A percentile compares a stretch with the other conserved stretches of the same genome.
Conservation (phyloP, 352 stramenopile species). For the Pythium insidiosum region DNA sequence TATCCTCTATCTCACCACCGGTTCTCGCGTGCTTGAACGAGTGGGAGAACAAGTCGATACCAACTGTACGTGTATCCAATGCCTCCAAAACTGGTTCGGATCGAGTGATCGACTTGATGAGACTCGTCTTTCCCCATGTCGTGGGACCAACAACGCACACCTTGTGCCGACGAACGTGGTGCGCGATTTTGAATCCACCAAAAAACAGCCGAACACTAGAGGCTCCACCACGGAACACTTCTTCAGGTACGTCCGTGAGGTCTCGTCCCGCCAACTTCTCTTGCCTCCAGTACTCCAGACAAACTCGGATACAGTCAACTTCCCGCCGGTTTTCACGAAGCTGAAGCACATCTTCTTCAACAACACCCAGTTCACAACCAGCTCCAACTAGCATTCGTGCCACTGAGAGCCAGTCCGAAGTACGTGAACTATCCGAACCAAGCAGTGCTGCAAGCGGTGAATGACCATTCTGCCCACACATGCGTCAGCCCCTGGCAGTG, state of each 20-base stretch:
- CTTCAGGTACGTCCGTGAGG: background rate
- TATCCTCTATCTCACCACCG: background rate
- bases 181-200: background rate
- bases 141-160: background rate
- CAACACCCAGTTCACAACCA: no score
- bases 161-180: background rate
- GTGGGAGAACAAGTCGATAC: background rate
- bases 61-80: background rate
- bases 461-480: no score
- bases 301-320: background rate
- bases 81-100: background rate
- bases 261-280: background rate
- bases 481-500: no score
- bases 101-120: background rate
- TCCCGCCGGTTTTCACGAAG: no score
- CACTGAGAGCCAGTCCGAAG: no score
- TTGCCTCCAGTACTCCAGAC: background rate
- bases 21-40: background rate
- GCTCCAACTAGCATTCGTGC: no score
- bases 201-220: background rate
- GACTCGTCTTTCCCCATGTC: background rate
- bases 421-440: no score
- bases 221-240: background rate
- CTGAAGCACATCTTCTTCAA: no score
- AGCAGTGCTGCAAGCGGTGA: no score